Evolutionary conservation across 2,329 filamentous ascomycete species (phyloP), one percentile per base, ranked within the genome.

Genomic region (Aspergillus costaricaensis): DNA sequence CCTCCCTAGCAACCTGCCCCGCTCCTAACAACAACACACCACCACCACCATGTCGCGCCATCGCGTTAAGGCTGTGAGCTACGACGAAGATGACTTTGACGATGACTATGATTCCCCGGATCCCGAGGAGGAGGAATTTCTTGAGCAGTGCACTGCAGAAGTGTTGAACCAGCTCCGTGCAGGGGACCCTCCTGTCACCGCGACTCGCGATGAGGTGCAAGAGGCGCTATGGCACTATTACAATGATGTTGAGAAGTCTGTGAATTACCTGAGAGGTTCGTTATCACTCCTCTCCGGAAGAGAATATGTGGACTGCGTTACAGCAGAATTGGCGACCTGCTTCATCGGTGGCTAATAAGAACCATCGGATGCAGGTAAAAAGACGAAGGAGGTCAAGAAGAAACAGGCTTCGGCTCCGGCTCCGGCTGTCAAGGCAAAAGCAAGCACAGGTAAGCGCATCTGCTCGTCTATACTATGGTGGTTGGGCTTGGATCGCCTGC

Each of bases 141-240:
- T 96, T 84, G 82, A 83, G 41, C 76, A 85, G 41, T 89, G 88
- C 54, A 91, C 88, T 0, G 80, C 83, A 41, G 82, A 88, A 65
- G 89, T 96, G 38, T 83, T 86, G 60, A 81, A 82, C 62, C 83
- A 84, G 8, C 80, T 96, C n/a, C 89, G 87, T 6, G 75, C 79
- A 9, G 81, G 85, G 62, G 80, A 83, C 32, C 78, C 78, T 65
- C 86, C 85, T 62, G 82, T 88, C 68, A 84, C 82, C 71, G 79
- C 85, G n/a, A 82, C 85, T 5, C 85, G 89, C 61, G 80, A 82
- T 39, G 89, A 96, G 72, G 94, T 97, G 63, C 87, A 96, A 74
- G 94, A 98, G 62, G 86, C 93, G 0, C 78, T 99, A 15, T 98
- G 92, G 92, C 87, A 99, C 77, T 97, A 97, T 76, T 98, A 94